phyloP scores from a whole-genome alignment of 495 filamentous ascomycete genomes.

The Xeromyces bisporus region DNA sequence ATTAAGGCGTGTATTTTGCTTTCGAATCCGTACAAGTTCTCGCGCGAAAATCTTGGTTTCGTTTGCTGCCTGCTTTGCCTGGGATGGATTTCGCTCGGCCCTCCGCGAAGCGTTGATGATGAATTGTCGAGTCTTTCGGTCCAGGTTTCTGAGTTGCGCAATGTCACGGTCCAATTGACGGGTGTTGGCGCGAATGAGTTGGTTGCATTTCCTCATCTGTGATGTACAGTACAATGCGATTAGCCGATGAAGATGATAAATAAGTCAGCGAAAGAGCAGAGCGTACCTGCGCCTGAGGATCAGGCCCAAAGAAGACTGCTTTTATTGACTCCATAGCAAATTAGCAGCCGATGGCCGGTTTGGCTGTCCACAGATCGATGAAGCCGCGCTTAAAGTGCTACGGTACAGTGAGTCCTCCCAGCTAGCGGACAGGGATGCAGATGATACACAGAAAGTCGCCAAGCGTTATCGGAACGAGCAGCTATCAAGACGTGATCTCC shows the following conservation, averaged over 20 bases:
- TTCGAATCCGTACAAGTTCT: conserved; percentile 71
- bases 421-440: no score
- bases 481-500: conserved; percentile 2
- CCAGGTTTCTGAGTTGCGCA: conserved; percentile 49
- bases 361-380: no score
- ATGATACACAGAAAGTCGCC: no score
- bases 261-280: conserved; percentile 1
- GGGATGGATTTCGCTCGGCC: conserved; percentile 56
- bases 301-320: conserved; percentile 77
- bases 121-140: conserved; percentile 68
- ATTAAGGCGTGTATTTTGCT: conserved; percentile 50
- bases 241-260: background rate
- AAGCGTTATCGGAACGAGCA: conserved; percentile 1
- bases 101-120: conserved; percentile 69
- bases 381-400: no score
- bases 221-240: background rate
- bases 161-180: conserved; percentile 95
- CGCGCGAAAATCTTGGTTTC: conserved; percentile 77
- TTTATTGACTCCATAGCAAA: conserved; percentile 68
- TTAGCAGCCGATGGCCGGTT: no score
- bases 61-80: conserved; percentile 53
- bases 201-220: conserved; percentile 91
- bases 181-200: conserved; percentile 74
- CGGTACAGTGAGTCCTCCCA: no score
- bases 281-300: conserved; percentile 74